Conservation (phyloP, 164 flowering plant species). For the Sextonia rubra region DNA sequence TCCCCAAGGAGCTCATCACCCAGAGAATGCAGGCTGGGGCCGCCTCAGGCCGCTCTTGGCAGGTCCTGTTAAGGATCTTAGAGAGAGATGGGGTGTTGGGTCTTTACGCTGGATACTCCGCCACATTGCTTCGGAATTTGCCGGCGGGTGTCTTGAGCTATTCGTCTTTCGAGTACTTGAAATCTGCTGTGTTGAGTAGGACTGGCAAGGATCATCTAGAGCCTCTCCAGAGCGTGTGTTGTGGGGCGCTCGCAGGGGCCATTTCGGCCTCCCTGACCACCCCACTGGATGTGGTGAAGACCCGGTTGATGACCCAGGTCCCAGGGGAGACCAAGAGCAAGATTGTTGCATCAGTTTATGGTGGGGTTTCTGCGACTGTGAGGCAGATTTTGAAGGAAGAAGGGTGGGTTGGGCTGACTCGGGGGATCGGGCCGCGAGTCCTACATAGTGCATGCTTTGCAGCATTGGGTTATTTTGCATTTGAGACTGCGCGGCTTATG, state of each 20-base stretch:
- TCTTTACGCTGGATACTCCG: slow-evolving; percentile 87
- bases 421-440: slow-evolving; percentile 92
- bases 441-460: slow-evolving; percentile 93
- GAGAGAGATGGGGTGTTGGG: slow-evolving; percentile 87
- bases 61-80: slow-evolving; percentile 68
- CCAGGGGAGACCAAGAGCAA: slow-evolving; percentile 45
- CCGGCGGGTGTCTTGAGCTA: slow-evolving; percentile 95
- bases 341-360: slow-evolving; percentile 42
- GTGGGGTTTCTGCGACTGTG: slow-evolving; percentile 58
- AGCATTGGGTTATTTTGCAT: slow-evolving; percentile 92
- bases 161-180: slow-evolving; percentile 91
- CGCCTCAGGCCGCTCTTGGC: slow-evolving; percentile 67
- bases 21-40: slow-evolving; percentile 92
- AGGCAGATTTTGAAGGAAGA: slow-evolving; percentile 85
- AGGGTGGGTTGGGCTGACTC: slow-evolving; percentile 77
- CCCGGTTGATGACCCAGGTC: slow-evolving; percentile 96
- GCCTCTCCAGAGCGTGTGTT: slow-evolving; percentile 76
- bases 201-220: slow-evolving; percentile 50
- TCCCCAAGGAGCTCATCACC: slow-evolving; percentile 88
- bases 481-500: slow-evolving; percentile 90
- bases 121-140: slow-evolving; percentile 87
- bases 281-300: slow-evolving; percentile 93
- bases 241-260: slow-evolving; percentile 97
- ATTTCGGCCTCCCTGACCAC: slow-evolving; percentile 86
- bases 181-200: slow-evolving; percentile 70